A percentile compares a stretch with the other conserved stretches of the same genome.
phyloP scores from a whole-genome alignment of 805 yeast genomes.

The Torulaspora maleeae region DNA sequence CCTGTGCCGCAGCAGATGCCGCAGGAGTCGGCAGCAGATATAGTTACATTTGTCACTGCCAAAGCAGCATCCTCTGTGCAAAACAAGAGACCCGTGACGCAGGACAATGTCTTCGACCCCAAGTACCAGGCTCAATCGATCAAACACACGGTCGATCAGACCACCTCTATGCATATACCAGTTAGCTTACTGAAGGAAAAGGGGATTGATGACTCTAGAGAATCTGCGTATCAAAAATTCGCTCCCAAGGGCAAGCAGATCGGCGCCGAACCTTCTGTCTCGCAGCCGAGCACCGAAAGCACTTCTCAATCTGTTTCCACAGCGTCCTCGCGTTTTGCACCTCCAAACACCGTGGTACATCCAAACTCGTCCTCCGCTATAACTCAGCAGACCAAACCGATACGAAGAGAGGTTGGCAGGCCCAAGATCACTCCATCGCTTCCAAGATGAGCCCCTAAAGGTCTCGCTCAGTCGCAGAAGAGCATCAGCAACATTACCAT shows the following conservation, averaged over 20 bases:
- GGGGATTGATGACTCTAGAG: slow-evolving; percentile 21
- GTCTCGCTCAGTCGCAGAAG: too few species aligned
- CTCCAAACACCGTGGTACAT: slow-evolving; percentile 26
- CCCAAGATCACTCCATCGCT: slow-evolving; percentile 28
- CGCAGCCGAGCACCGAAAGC: slow-evolving; percentile 1
- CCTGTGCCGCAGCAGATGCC: slow-evolving; percentile 14
- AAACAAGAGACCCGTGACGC: slow-evolving; percentile 38
- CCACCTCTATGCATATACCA: slow-evolving; percentile 57
- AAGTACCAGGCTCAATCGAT: slow-evolving; percentile 53
- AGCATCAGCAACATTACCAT: not conserved
- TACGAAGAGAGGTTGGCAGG: slow-evolving; percentile 32
- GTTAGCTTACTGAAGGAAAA: slow-evolving; percentile 24
- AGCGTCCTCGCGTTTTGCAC: slow-evolving; percentile 23
- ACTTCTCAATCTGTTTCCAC: not conserved
- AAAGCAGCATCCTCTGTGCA: slow-evolving; percentile 57
- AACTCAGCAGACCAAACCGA: slow-evolving; percentile 8
- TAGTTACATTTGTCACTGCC: slow-evolving; percentile 53
- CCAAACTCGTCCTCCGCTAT: slow-evolving; percentile 19
- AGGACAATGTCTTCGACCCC: slow-evolving; percentile 48
- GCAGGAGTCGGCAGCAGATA: slow-evolving; percentile 10
- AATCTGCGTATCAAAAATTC: slow-evolving; percentile 26
- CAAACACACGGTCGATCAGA: slow-evolving; percentile 60
- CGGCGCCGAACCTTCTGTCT: not conserved
- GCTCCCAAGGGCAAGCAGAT: slow-evolving; percentile 34
- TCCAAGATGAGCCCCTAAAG: slow-evolving; percentile 2